Evolutionary conservation across 2,329 filamentous ascomycete genomes (phyloP).

Genomic region (Colletotrichum tanaceti): DNA sequence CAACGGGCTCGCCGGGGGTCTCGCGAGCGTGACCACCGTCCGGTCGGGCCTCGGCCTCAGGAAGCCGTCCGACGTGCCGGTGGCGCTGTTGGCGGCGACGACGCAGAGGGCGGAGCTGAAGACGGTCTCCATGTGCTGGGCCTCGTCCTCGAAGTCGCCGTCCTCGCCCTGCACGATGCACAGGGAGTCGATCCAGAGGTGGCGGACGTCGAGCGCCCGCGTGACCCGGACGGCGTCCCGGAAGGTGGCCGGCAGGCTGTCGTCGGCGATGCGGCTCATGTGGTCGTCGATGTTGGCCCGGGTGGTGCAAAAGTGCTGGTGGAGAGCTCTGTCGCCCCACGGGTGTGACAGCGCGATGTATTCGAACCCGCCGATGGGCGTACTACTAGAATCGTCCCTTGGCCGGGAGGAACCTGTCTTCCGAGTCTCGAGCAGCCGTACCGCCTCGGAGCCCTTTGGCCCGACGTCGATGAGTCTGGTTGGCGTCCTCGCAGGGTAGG

Average conservation of each 20-base stretch:
- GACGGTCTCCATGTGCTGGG: slow-evolving; percentile 20
- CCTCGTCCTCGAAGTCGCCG: not conserved
- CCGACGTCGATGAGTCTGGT: slow-evolving; percentile 1
- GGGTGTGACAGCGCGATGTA: slow-evolving; percentile 16
- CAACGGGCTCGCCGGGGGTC: not conserved
- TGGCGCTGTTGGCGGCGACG: slow-evolving; percentile 8
- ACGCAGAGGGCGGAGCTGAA: slow-evolving; percentile 12
- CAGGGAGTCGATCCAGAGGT: slow-evolving; percentile 42
- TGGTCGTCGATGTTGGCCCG: not conserved
- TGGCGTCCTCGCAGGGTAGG: no score
- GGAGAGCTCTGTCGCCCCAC: not conserved
- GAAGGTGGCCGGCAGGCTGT: slow-evolving; percentile 31
- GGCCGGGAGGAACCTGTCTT: not conserved
- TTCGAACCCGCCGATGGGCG: not conserved
- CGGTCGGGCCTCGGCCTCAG: not conserved
- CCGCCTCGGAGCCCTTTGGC: not conserved
- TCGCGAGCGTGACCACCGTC: not conserved
- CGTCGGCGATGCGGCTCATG: not conserved
- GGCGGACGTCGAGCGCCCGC: slow-evolving; percentile 20
- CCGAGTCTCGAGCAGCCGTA: not conserved
- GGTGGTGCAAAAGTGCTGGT: not conserved
- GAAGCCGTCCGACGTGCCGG: not conserved
- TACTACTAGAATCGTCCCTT: no score
- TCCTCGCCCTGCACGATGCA: slow-evolving; percentile 42
- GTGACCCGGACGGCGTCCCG: slow-evolving; percentile 31